Evolutionary conservation across 805 yeast species (phyloP), one percentile per base, ranked within the genome.

Genomic region (Starmerella sirachaensis): DNA sequence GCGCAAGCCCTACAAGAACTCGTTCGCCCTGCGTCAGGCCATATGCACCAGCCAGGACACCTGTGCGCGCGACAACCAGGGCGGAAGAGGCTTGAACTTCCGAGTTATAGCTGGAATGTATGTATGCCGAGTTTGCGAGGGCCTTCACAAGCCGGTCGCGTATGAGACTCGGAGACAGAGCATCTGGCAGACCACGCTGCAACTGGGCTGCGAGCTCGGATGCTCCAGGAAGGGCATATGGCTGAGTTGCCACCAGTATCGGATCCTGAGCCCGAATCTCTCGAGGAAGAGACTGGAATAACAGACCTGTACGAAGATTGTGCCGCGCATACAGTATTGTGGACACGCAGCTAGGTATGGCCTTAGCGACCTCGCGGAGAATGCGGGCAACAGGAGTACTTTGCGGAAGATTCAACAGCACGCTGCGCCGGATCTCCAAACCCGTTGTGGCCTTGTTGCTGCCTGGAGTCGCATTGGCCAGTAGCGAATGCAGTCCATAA

Each of bases 31-130:
- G 88, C 1, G 83, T 72, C 31, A 79, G 57, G 6, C 88, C 91
- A 54, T 78, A 83, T 4, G 78, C 68, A 0, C 85, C 84, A 0
- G 86, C 76, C 36, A 79, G 70, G 14, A 77, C 70, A 16, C 91
- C 91, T 0, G 82, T 70, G 0, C 79, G 72, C 6, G 83, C 85
- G 18, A 78, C 72, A 44, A 72, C 77, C 28, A 79, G 60, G 1
- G 85, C 81, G 1, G 83, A 78, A 5, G 78, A 70, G 6, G 86
- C 76, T 57, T 78, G 88, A 35, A 78, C 57, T 52, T 79, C 88
- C 51, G 78, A 75, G 21, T 84, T 81, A 52, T 77, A 78, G 6
- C 84, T 74, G 22, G 81, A 74, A 53, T 79, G 86, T 10, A 76
- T 79, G 57, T 79, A 80, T 1, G 84, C 79, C 35, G 78, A 60